These are phyloP conservation scores for Penicillium freii DNA, from an alignment of 2,329 filamentous ascomycete genomes.

Conservation along the genomic window DNA sequence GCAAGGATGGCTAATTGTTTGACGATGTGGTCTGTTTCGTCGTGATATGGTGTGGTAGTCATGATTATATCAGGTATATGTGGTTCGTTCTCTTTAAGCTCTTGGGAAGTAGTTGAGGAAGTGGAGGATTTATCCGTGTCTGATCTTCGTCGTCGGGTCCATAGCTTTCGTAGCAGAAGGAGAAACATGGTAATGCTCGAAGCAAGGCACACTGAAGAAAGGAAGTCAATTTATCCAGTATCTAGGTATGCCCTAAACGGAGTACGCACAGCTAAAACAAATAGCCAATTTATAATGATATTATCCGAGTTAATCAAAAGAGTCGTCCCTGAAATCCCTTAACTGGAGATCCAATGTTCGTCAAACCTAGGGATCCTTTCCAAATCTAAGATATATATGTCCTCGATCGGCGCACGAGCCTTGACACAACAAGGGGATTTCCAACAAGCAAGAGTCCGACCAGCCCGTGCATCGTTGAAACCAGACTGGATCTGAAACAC, in stretches of 20 bases:
- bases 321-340: neutral
- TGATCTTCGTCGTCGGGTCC: slow-evolving; percentile 1
- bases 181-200: neutral
- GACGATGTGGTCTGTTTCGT: slow-evolving; percentile 14
- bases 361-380: neutral
- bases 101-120: neutral
- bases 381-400: neutral
- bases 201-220: neutral
- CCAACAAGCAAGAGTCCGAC: slow-evolving; percentile 2
- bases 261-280: neutral
- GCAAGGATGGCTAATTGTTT: slow-evolving; percentile 15
- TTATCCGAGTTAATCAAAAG: neutral
- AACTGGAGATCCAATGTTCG: neutral
- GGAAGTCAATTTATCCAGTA: neutral
- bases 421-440: neutral
- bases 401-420: neutral
- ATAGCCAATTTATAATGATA: neutral
- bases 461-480: slow-evolving; percentile 7
- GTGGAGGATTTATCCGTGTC: neutral
- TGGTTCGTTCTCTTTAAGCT: neutral
- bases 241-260: too few relatives aligned
- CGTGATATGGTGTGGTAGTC: neutral
- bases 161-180: slow-evolving; percentile 4
- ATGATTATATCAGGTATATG: neutral
- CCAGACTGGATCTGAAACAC: slow-evolving; percentile 15